Evolutionary conservation across 1,284 basidiomycete genomes (phyloP).

Genomic region (Cryptococcus hybrid): DNA sequence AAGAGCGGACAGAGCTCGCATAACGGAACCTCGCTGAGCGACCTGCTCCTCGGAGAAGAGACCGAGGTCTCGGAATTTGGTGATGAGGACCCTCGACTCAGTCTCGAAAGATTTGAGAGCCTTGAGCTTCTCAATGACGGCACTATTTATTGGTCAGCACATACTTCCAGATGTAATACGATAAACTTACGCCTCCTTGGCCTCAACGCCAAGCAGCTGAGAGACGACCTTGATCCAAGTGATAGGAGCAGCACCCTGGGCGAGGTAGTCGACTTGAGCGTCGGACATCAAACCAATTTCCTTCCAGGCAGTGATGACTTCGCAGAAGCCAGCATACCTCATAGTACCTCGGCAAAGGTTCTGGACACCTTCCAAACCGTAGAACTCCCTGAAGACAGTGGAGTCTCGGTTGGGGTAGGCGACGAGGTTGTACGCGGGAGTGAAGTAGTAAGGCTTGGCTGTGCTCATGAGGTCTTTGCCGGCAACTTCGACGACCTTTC

Average conservation of each 20-base stretch:
- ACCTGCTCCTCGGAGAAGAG: slow-evolving; percentile 73
- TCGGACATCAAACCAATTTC: slow-evolving; percentile 85
- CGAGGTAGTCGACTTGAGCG: slow-evolving; percentile 71
- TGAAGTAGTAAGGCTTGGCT: slow-evolving; percentile 93
- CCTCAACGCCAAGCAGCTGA: slow-evolving; percentile 70
- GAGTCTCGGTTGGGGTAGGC: slow-evolving; percentile 98
- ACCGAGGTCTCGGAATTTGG: slow-evolving; percentile 90
- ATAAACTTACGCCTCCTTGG: slow-evolving; percentile 63
- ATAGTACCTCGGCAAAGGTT: slow-evolving; percentile 91
- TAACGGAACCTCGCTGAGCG: slow-evolving; percentile 69
- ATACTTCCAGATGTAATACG: not conserved
- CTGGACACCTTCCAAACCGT: slow-evolving; percentile 91
- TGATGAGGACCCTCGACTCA: slow-evolving; percentile 70
- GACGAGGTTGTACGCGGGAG: slow-evolving; percentile 93
- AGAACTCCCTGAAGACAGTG: slow-evolving; percentile 76
- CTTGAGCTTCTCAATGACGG: slow-evolving; percentile 70
- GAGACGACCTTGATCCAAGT: slow-evolving; percentile 82
- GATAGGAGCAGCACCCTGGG: slow-evolving; percentile 57
- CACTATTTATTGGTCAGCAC: slow-evolving; percentile 27
- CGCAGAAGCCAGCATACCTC: slow-evolving; percentile 98
- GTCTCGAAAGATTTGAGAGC: slow-evolving; percentile 69
- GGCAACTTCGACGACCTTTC: slow-evolving; percentile 63
- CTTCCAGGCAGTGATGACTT: slow-evolving; percentile 87
- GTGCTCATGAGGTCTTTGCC: slow-evolving; percentile 74
- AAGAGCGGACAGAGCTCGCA: slow-evolving; percentile 90